Base-by-base conservation (phyloP, 768 basidiomycete species). In the Boletellus ananas region DNA sequence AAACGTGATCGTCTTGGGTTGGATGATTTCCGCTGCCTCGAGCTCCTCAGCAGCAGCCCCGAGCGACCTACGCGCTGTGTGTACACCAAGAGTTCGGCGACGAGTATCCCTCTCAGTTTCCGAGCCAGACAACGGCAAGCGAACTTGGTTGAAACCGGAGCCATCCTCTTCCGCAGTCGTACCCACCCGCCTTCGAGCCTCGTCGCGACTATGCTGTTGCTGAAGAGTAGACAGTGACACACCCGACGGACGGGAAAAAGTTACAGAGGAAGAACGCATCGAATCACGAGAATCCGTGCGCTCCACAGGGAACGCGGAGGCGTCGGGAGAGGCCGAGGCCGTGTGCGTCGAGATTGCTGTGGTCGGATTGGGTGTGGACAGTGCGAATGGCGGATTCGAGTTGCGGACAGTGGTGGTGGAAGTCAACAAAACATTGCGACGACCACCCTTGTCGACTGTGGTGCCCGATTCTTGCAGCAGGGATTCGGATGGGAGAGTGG, bases 341-440 rank as follows among this genome's bases (percentile, higher is more conserved):
- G 83, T 87, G 55, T 84, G 81, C 0, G 79, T 65, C 1, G 84
- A 85, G 12, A 88, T 48, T 14, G 83, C 83, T 16, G 85, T 89
- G 34, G 86, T 87, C 1, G 83, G 73, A 49, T 74, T 79, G 0
- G 79, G 78, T 3, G 78, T 80, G 33, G 83, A 61, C 8, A 75
- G 58, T 10, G 80, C 73, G 42, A 79, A 77, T n/a, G 74, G 67
- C 14, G 76, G 59, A 47, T 63, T 51, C 42, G 64, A 48, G 43
- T 67, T 68, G 57, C 81, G 77, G 31, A 79, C 61, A 4, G 80
- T 83, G n/a, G 60, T 49, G 18, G 62, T 70, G 6, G 77, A 78
- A 35, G 66, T 63, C 40, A 72, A 66, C 3, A 81, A 82, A 18
- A 68, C 56, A 53, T 75, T 79, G 25, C 72, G 69, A 34, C 73